Evolutionary conservation across 352 stramenopile genomes (phyloP), one percentile per base, ranked within the genome.

Genomic region (Pythium rhizo-oryzae): DNA sequence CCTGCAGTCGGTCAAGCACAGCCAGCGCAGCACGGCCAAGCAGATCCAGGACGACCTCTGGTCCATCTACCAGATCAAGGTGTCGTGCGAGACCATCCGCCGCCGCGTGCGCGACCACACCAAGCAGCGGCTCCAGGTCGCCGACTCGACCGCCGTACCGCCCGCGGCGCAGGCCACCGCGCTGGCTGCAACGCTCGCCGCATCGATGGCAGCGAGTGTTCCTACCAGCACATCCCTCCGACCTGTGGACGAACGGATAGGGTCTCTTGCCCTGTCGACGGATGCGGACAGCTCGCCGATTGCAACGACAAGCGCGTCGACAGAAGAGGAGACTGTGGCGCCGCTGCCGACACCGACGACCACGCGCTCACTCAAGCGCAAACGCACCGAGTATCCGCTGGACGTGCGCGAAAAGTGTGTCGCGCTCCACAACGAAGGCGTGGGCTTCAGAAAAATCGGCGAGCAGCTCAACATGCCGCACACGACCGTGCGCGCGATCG

Each of bases 401-500:
- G 78, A 83, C 60, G 65, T 80, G 15, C 79, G 84, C 23, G 80
- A 91, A 52, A 65, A 80, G 43, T 91, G 82, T 54, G 79, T 92
- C 19, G 54, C 65, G n/a, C 63, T 90, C 50, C 79, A 90, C 28
- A 61, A 37, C 19, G 58, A 84, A 67, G 84, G 82, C 15, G 49
- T 88, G 50, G 82, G 84, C 0, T 92, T 87, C 49, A 79, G 82
- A 11, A 75, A 75, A 56, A 91, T 92, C 37, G 79, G 79, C 15
- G 78, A 85, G 62, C 51, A 79, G 51, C 76, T 92, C 19, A 74
- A 76, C 35, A 91, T 90, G 82, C 82, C 82, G 4, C 81, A 90
- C 60, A 90, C 84, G 6, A 91, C 80, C 13, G 84, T 92, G n/a
- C 79, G 81, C 1, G 84, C 82, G 12, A 91, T 92, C 61, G 78